Evolutionary conservation across 164 flowering plant species (phyloP), one percentile per base, ranked within the genome.

Genomic region (Houttuynia cordata): DNA sequence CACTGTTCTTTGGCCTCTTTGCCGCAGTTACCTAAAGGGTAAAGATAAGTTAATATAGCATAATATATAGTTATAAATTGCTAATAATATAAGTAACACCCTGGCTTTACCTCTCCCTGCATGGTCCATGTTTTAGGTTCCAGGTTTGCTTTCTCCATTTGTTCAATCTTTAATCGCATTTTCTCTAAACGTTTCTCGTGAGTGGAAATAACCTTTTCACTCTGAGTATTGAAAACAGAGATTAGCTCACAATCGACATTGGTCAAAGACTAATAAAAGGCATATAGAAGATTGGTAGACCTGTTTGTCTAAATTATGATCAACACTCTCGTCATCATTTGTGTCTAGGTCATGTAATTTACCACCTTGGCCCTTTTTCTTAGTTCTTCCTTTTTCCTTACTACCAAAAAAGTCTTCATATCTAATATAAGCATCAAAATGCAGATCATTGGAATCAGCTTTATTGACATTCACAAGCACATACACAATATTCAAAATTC

Each of bases 61-160:
- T 1, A n/a, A n/a, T n/a, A n/a, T n/a, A n/a, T 17, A 24, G 18
- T 23, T 24, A 14, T 14, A 10, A 58, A 40, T 17, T 10, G 14
- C 58, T 25, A 57, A 34, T 57, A 57, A 18, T 34, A 30, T 2
- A 30, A 54, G 17, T 54, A 37, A 0, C 21, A 30, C 9, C n/a
- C 15, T 15, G 18, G n/a, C n/a, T 8, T 34, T 74, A 90, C 98
- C 96, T 93, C 98, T 75, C 98, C 98, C 70, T 72, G 83, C 97
- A 90, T 84, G 19, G 87, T 83, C 98, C 97, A 93, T n/a, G 71
- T 41, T 70, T 86, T 87, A 37, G 86, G 77, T 52, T 81, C 97
- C 75, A 93, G 52, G 65, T 84, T 90, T 53, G 79, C 81, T 73
- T 72, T 80, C 79, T 93, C 97, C 90, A 87, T 79, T 72, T 83